Evolutionary conservation across 1,139 yeast genomes (phyloP), one percentile per base, ranked within the genome.

Genomic region (Arxiozyma telluris): DNA sequence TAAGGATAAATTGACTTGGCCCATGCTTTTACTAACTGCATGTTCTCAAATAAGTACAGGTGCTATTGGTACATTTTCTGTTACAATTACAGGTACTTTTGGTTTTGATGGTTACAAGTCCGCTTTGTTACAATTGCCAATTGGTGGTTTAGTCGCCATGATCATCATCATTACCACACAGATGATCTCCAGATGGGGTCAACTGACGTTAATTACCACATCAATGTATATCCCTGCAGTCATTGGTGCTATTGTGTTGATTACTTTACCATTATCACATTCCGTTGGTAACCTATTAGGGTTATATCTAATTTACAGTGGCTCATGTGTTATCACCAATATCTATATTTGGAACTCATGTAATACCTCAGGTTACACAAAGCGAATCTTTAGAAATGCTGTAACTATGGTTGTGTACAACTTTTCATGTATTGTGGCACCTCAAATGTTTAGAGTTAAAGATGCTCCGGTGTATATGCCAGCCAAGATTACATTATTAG

Each of bases 361-460:
- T 50, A 85, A 85, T 62, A 79, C 82, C 11, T 84, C 89, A 3
- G 93, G 93, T 21, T 82, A 81, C 61, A 83, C 89, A 20, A 84
- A 84, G 68, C 81, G 83, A 65, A 70, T 80, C 50, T 78, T 82
- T 6, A 78, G 80, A 34, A 82, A 79, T 65, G 86, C 86, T 1
- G 64, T 81, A 38, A 76, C 77, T 44, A 76, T 84, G 67, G 73
- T 84, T 54, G 85, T 82, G 0, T 84, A 81, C 63, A 81, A 87
- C 61, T 77, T 79, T 30, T 89, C 93, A 30, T 85, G 85, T 59
- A 72, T 85, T 50, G 73, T 82, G 50, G 91, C 91, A 0, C 90
- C 93, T 2, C 89, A 83, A 65, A 76, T 84, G 48, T 84, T 84
- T 64, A 72, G 78, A 57, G 71, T 71, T 0, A 59, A 60, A 7